These are phyloP conservation scores for Mucor ambiguus DNA, from an alignment of 371 early-diverging fungal species.

Conservation along the genomic window DNA sequence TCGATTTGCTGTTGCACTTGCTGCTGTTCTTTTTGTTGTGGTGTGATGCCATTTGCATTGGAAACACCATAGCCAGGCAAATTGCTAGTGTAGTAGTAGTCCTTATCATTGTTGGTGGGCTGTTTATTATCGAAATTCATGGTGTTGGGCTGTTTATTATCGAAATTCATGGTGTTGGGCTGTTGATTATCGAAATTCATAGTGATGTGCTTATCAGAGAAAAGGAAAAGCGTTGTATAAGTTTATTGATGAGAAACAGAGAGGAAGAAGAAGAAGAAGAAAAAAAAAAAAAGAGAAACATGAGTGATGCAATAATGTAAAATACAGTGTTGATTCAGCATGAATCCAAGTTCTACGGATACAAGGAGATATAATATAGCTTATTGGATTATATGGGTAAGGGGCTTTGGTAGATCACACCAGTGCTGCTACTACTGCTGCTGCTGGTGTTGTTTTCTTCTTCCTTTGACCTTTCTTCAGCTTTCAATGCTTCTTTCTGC, in stretches of 20 bases:
- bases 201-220: no score
- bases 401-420: neutral
- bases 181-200: neutral
- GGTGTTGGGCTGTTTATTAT: neutral
- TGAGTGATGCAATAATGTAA: neutral
- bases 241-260: neutral
- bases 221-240: neutral
- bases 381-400: neutral
- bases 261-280: neutral
- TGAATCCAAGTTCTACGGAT: neutral
- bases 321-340: neutral
- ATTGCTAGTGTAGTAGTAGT: neutral
- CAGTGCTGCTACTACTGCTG: constrained; percentile 1
- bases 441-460: constrained; percentile 12
- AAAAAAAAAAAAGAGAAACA: neutral
- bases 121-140: neutral
- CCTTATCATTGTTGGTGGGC: neutral
- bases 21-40: constrained; percentile 22
- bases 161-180: no score
- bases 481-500: constrained; percentile 31
- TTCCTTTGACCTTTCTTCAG: constrained; percentile 27
- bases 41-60: constrained; percentile 13
- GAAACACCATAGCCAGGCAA: constrained; percentile 15
- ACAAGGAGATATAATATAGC: neutral
- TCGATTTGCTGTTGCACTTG: constrained; percentile 13